These are phyloP conservation scores for Orychophragmus violaceus DNA, from an alignment of 345 rosid genomes.

Conservation along the genomic window DNA sequence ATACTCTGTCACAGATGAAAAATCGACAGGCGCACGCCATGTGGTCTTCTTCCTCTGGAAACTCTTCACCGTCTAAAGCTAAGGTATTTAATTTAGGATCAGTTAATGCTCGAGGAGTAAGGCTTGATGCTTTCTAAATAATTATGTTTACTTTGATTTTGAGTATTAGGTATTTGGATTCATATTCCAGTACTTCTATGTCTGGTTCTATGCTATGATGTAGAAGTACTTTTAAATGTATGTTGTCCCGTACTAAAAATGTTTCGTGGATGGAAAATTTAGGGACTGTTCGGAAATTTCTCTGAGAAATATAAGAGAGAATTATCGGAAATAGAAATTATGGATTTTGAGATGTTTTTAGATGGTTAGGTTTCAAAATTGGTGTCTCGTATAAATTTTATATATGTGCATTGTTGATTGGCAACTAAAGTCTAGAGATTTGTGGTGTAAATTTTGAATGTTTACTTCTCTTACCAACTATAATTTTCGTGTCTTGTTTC, in stretches of 20 bases:
- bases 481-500: not conserved
- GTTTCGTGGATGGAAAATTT: no score
- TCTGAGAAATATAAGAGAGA: no score
- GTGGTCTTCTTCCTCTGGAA: slow-evolving; percentile 31
- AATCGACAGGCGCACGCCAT: slow-evolving; percentile 1
- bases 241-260: no score
- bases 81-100: slow-evolving; percentile 1
- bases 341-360: no score
- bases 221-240: no score
- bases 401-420: not conserved
- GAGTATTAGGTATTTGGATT: not conserved
- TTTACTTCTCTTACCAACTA: not conserved
- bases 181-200: not conserved
- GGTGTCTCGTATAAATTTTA: no score
- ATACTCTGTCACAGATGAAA: not conserved
- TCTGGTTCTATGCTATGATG: no score
- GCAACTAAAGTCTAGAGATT: not conserved
- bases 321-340: no score
- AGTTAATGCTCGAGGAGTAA: not conserved
- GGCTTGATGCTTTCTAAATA: not conserved
- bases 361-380: no score
- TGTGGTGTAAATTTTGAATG: not conserved
- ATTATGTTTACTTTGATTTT: not conserved
- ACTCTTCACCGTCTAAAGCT: slow-evolving; percentile 26
- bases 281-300: no score